phyloP scores from a whole-genome alignment of 345 rosid species.

The Laguncularia racemosa region DNA sequence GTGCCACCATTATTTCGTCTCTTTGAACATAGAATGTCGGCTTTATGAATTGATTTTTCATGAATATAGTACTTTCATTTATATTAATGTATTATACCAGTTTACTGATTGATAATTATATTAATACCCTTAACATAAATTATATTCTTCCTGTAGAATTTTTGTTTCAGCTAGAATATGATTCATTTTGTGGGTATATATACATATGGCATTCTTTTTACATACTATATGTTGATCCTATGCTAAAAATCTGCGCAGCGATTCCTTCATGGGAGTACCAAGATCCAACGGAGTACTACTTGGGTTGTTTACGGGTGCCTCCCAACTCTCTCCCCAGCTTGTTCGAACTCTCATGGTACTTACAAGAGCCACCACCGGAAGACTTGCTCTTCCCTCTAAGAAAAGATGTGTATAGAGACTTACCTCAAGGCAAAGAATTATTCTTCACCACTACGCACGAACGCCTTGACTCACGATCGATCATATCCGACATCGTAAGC shows the following conservation, averaged over 20 bases:
- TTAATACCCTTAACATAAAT: too few species aligned
- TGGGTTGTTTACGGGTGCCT: conserved; percentile 56
- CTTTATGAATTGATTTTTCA: too few species aligned
- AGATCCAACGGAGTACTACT: conserved; percentile 79
- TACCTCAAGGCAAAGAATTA: conserved; percentile 77
- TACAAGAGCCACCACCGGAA: conserved; percentile 90
- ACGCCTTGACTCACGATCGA: conserved; percentile 58
- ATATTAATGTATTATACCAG: too few species aligned
- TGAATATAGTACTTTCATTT: too few species aligned
- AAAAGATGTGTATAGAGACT: conserved; percentile 68
- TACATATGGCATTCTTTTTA: too few species aligned
- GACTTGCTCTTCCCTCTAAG: conserved; percentile 74
- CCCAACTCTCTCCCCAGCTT: conserved; percentile 55
- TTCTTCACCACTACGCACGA: conserved; percentile 63
- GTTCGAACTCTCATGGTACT: conserved; percentile 73
- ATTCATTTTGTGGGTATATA: too few species aligned
- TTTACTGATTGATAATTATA: too few species aligned
- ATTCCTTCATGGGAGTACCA: conserved; percentile 61
- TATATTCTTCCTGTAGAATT: too few species aligned
- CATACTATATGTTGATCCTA: background rate
- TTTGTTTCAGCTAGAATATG: background rate
- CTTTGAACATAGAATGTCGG: too few species aligned
- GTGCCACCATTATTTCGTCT: too few species aligned
- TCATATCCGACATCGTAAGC: conserved; percentile 53
- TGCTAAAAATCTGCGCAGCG: conserved; percentile 21